Percentiles rank a stretch among this genome's conserved stretches.
These are phyloP conservation scores for Kwoniella mangroviensis DNA, from an alignment of 768 basidiomycete genomes.

Conservation along the genomic window DNA sequence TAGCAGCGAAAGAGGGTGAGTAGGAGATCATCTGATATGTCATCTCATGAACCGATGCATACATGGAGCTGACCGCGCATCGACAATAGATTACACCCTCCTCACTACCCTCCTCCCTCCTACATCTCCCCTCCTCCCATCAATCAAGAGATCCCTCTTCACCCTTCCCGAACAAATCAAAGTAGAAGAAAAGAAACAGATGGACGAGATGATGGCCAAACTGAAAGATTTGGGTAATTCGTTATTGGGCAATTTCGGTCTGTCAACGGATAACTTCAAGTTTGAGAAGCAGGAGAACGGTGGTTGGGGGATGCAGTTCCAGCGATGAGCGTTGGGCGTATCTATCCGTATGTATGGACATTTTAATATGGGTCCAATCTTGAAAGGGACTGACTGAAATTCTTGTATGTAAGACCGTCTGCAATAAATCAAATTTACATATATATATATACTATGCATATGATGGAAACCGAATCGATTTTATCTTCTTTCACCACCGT, in stretches of 20 bases:
- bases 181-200: constrained; percentile 80
- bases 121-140: constrained; percentile 62
- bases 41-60: background rate
- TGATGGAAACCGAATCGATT: background rate
- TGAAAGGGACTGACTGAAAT: no score
- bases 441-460: background rate
- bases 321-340: no score
- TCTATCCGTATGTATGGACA: no score
- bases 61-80: constrained; percentile 68
- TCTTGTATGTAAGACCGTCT: constrained; percentile 1
- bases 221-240: constrained; percentile 90
- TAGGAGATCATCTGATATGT: constrained; percentile 61
- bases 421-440: constrained; percentile 1
- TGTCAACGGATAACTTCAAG: constrained; percentile 96
- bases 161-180: constrained; percentile 71
- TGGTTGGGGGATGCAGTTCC: constrained; percentile 93
- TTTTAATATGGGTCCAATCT: no score
- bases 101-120: constrained; percentile 71
- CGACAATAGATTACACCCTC: constrained; percentile 72
- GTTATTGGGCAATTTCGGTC: constrained; percentile 89
- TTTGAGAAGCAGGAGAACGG: constrained; percentile 91
- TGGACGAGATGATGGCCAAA: constrained; percentile 87
- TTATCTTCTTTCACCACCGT: constrained; percentile 85
- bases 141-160: constrained; percentile 63
- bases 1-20: constrained; percentile 81